phyloP scores from a whole-genome alignment of 2,329 filamentous ascomycete genomes.

The Microdochium bolleyi region DNA sequence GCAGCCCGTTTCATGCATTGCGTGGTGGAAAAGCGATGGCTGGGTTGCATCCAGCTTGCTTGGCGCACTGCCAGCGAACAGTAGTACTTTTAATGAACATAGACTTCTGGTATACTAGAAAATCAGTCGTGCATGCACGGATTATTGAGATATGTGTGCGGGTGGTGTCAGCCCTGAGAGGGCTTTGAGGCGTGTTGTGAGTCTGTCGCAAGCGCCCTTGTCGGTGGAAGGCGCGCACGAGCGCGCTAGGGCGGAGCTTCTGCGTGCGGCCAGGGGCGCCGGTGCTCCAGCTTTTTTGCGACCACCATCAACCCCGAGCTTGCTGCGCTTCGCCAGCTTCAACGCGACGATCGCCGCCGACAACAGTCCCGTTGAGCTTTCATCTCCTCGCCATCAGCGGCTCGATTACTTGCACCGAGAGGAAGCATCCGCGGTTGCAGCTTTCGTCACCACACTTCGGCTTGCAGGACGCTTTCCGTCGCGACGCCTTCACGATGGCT shows the following conservation, averaged over 20 bases:
- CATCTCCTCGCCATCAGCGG: neutral
- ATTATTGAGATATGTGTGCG: too few species aligned
- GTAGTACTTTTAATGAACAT: neutral
- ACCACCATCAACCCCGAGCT: neutral
- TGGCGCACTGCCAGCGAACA: neutral
- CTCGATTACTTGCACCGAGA: neutral
- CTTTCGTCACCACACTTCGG: neutral
- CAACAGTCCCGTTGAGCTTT: neutral
- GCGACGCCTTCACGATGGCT: slow-evolving; percentile 22
- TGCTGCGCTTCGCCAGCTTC: neutral
- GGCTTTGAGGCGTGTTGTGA: too few species aligned
- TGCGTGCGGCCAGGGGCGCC: neutral
- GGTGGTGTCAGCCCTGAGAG: too few species aligned
- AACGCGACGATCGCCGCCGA: neutral
- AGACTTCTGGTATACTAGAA: neutral
- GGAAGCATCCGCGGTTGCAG: neutral
- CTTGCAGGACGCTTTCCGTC: neutral
- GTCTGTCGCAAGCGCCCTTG: too few species aligned
- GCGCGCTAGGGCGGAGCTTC: neutral
- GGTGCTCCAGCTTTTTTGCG: neutral
- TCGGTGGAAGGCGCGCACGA: neutral
- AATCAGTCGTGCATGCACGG: neutral
- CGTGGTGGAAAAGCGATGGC: neutral
- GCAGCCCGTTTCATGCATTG: neutral
- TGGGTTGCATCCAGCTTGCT: neutral